Percentiles rank a stretch among this genome's conserved stretches.
These are phyloP conservation scores for Pleurotus tuber-regium DNA, from an alignment of 768 basidiomycete genomes.

Conservation along the genomic window DNA sequence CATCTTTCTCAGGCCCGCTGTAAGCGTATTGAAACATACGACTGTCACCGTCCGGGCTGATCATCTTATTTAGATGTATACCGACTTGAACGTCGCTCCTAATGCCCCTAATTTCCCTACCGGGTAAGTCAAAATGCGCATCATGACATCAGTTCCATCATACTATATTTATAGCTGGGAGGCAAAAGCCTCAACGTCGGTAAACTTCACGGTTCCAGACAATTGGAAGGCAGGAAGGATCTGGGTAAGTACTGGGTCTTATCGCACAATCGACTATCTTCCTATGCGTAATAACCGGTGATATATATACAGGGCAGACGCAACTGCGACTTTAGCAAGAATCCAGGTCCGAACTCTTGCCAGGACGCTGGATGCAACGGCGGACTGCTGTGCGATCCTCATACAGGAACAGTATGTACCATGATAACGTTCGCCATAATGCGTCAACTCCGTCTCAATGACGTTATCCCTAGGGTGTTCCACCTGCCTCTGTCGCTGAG, in stretches of 20 bases:
- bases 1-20: constrained; percentile 40
- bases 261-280: background rate
- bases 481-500: constrained; percentile 44
- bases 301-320: constrained; percentile 51
- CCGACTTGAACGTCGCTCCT: constrained; percentile 38
- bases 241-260: constrained; percentile 35
- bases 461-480: constrained; percentile 35
- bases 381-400: constrained; percentile 29
- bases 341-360: constrained; percentile 38
- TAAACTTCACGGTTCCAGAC: constrained; percentile 44
- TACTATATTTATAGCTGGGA: constrained; percentile 22
- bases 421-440: background rate
- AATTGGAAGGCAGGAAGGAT: constrained; percentile 42
- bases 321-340: constrained; percentile 43
- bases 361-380: constrained; percentile 49
- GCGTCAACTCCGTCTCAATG: background rate
- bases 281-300: constrained; percentile 13
- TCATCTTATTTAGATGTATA: constrained; percentile 43
- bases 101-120: constrained; percentile 28
- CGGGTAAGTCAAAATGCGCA: constrained; percentile 29
- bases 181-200: constrained; percentile 24
- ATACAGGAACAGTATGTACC: constrained; percentile 12
- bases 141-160: background rate
- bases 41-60: background rate
- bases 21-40: constrained; percentile 25